Evolutionary conservation across 2,329 filamentous ascomycete species (phyloP).

Genomic region (Diaporthe ilicicola): DNA sequence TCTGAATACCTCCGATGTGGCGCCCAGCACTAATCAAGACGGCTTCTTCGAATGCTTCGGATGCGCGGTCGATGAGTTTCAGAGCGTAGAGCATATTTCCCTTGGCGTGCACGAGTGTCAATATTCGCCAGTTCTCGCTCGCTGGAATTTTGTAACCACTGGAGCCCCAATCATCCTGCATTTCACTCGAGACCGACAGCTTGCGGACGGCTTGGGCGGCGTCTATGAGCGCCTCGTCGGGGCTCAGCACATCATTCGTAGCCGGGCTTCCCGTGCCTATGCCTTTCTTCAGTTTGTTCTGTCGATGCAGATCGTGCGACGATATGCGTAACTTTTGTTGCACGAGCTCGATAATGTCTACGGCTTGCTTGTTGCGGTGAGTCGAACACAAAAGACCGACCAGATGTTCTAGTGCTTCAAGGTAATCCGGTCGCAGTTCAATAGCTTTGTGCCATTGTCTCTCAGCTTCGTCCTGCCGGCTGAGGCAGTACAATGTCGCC

Average conservation of each 20-base stretch:
- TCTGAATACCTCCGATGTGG: constrained; percentile 73
- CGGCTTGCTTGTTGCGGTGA: constrained; percentile 83
- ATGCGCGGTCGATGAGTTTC: constrained; percentile 82
- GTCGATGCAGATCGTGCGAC: constrained; percentile 37
- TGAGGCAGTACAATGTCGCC: constrained; percentile 85
- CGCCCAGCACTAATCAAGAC: constrained; percentile 87
- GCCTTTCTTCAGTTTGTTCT: constrained; percentile 35
- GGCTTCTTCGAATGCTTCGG: constrained; percentile 92
- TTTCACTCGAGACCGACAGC: constrained; percentile 24
- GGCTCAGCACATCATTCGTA: constrained; percentile 32
- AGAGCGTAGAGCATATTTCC: constrained; percentile 97
- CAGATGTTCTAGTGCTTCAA: constrained; percentile 95
- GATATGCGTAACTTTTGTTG: constrained; percentile 73
- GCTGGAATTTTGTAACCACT: constrained; percentile 88
- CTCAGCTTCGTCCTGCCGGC: constrained; percentile 84
- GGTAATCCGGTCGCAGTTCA: constrained; percentile 82
- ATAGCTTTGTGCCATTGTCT: constrained; percentile 87
- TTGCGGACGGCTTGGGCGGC: constrained; percentile 34
- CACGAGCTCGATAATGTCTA: constrained; percentile 86
- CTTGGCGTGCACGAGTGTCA: constrained; percentile 95
- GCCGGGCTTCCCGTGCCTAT: constrained; percentile 37
- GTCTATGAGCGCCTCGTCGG: constrained; percentile 38
- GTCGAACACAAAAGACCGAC: constrained; percentile 86
- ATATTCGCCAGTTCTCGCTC: constrained; percentile 88
- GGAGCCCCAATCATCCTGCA: constrained; percentile 66